A percentile compares a stretch with the other conserved stretches of the same genome.
Evolutionary conservation across 2,329 filamentous ascomycete genomes (phyloP).

Genomic region (Blumeriella jaapii): DNA sequence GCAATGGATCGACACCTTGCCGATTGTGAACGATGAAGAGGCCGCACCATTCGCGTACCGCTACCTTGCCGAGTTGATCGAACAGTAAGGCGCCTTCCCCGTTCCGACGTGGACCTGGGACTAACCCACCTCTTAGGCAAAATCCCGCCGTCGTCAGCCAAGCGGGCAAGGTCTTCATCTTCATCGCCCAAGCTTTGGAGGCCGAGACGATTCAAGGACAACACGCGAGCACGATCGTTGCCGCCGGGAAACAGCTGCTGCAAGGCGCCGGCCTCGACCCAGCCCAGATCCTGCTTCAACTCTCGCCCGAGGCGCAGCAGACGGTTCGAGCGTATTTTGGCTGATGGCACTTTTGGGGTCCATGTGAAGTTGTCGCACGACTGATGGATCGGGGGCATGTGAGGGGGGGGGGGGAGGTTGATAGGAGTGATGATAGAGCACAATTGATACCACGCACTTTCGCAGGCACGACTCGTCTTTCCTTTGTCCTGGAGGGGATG

Average conservation of each 20-base stretch:
- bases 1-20: slow-evolving; percentile 87
- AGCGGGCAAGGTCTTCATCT: slow-evolving; percentile 71
- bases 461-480: slow-evolving; percentile 8
- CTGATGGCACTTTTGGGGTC: slow-evolving; percentile 29
- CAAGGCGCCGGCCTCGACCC: slow-evolving; percentile 64
- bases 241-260: slow-evolving; percentile 67
- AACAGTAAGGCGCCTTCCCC: slow-evolving; percentile 62
- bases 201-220: slow-evolving; percentile 81
- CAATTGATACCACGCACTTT: slow-evolving; percentile 25
- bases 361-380: slow-evolving; percentile 3
- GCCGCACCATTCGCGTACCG: slow-evolving; percentile 92
- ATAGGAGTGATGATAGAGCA: slow-evolving; percentile 17
- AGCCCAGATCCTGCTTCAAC: slow-evolving; percentile 59
- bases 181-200: slow-evolving; percentile 80
- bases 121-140: slow-evolving; percentile 50
- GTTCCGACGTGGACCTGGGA: too few relatives aligned
- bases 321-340: slow-evolving; percentile 70
- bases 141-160: slow-evolving; percentile 71
- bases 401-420: slow-evolving; percentile 1
- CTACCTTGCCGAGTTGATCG: slow-evolving; percentile 83
- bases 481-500: slow-evolving; percentile 10
- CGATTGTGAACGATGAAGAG: slow-evolving; percentile 91
- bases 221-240: slow-evolving; percentile 65
- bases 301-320: slow-evolving; percentile 71
- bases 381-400: slow-evolving; percentile 6